Evolutionary conservation across 495 filamentous ascomycete species (phyloP).

Genomic region (Podospora pseudopauciseta): DNA sequence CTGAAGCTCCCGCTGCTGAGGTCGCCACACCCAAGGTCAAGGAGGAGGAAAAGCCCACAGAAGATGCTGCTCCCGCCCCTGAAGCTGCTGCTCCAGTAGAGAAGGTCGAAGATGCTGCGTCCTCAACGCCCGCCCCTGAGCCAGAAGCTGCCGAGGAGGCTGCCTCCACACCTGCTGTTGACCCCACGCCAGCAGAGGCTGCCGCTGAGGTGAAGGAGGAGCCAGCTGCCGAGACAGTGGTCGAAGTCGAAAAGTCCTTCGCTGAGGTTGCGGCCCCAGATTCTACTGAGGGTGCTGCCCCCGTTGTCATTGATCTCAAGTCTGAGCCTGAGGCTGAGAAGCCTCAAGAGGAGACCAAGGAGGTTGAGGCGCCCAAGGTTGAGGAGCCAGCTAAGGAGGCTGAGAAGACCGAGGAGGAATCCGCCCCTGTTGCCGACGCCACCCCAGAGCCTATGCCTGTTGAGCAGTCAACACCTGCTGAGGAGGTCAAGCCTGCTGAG

Average conservation of each 20-base stretch:
- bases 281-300: constrained; percentile 3
- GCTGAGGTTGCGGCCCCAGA: neutral
- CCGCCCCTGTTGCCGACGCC: neutral
- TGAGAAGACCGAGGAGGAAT: neutral
- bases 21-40: neutral
- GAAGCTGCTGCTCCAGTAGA: neutral
- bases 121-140: constrained; percentile 4
- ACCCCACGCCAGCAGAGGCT: constrained; percentile 1
- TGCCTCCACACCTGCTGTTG: neutral
- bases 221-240: constrained; percentile 8
- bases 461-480: neutral
- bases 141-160: constrained; percentile 6
- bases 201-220: constrained; percentile 14
- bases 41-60: constrained; percentile 1
- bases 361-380: constrained; percentile 8
- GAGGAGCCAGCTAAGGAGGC: constrained; percentile 2
- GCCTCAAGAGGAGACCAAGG: constrained; percentile 7
- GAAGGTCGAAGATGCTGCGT: neutral
- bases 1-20: constrained; percentile 5
- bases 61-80: constrained; percentile 7
- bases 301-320: constrained; percentile 4
- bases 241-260: constrained; percentile 1
- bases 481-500: constrained; percentile 4
- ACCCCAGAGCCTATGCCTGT: neutral
- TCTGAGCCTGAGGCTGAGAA: constrained; percentile 6